Evolutionary conservation across 1,139 yeast species (phyloP).

Genomic region (Yamadazyma dendronema): DNA sequence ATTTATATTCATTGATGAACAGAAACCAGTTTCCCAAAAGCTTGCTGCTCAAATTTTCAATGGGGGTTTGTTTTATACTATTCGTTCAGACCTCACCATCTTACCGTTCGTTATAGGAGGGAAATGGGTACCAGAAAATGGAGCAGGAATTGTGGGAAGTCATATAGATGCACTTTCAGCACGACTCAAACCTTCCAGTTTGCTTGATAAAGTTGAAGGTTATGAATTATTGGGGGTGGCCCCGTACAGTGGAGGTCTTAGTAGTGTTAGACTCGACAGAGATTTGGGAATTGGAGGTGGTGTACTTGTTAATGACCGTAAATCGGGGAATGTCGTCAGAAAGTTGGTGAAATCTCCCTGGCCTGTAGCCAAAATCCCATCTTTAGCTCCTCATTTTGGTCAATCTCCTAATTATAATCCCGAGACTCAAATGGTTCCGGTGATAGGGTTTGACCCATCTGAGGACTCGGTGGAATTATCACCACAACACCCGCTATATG

Average conservation of each 20-base stretch:
- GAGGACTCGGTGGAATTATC: neutral
- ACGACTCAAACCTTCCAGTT: constrained; percentile 56
- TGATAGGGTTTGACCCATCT: constrained; percentile 35
- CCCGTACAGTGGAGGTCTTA: constrained; percentile 61
- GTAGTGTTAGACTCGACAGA: constrained; percentile 60
- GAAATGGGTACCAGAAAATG: constrained; percentile 54
- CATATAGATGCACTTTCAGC: constrained; percentile 62
- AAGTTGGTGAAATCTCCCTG: constrained; percentile 57
- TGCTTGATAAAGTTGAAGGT: constrained; percentile 49
- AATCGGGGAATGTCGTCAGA: constrained; percentile 32
- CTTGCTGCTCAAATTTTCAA: constrained; percentile 32
- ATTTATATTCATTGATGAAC: constrained; percentile 53
- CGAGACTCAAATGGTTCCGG: constrained; percentile 65
- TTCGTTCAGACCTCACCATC: constrained; percentile 54
- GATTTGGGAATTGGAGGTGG: constrained; percentile 70
- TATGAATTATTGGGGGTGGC: constrained; percentile 65
- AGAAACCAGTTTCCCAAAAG: constrained; percentile 27
- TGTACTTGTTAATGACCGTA: constrained; percentile 40
- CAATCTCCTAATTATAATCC: constrained; percentile 48
- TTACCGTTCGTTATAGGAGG: constrained; percentile 59
- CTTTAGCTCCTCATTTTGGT: constrained; percentile 69
- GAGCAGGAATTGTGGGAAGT: constrained; percentile 59
- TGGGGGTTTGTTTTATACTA: constrained; percentile 46
- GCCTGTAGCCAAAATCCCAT: constrained; percentile 65
- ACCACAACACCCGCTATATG: constrained; percentile 36